These are phyloP conservation scores for Lentinula lateritia DNA, from an alignment of 768 basidiomycete species.

Conservation along the genomic window DNA sequence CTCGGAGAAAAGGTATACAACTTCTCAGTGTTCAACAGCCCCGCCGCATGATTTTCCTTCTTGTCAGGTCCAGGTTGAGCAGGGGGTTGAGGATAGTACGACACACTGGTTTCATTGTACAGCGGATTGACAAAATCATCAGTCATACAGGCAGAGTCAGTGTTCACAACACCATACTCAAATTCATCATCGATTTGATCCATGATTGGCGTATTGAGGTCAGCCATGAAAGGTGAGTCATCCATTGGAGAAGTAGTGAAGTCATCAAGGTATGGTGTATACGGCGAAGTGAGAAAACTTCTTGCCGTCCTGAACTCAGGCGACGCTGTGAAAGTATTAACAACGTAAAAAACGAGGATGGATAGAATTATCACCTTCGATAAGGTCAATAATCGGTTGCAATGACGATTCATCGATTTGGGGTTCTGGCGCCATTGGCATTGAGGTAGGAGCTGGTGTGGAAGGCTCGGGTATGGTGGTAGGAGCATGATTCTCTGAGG, in stretches of 20 bases:
- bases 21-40: not conserved
- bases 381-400: not conserved
- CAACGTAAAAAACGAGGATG: not conserved
- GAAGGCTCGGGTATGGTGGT: not conserved
- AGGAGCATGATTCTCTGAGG: conserved; percentile 12
- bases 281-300: conserved; percentile 4
- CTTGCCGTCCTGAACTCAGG: not conserved
- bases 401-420: not conserved
- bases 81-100: not conserved
- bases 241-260: conserved; percentile 4
- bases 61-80: not conserved
- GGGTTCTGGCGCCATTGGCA: not conserved
- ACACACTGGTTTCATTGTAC: not conserved
- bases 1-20: conserved; percentile 47
- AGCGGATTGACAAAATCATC: not conserved
- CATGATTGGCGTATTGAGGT: conserved; percentile 8
- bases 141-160: not conserved
- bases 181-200: conserved; percentile 4
- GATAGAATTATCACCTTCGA: not conserved
- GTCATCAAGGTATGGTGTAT: conserved; percentile 4
- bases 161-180: not conserved
- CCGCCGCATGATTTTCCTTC: not conserved
- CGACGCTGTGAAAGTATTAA: not conserved
- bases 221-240: conserved; percentile 5
- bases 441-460: not conserved